Conservation (phyloP, 2,329 filamentous ascomycete genomes). For the Trichoderma sp. region DNA sequence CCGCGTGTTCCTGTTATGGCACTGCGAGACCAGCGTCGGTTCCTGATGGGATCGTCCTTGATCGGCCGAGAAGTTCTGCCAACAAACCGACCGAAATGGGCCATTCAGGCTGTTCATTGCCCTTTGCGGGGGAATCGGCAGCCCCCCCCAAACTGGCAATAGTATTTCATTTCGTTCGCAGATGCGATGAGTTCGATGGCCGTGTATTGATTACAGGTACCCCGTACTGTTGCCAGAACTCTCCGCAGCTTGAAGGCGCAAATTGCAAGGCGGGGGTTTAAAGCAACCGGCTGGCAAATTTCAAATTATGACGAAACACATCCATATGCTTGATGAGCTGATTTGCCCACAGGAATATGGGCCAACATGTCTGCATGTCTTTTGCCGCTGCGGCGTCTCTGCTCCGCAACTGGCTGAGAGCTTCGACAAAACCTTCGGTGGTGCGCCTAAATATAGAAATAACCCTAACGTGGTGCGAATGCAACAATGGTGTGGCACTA, state of each 20-base stretch:
- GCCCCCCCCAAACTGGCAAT: background rate
- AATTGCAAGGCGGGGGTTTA: background rate
- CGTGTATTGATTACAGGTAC: too few species aligned
- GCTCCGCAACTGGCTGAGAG: conserved; percentile 9
- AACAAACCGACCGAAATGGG: background rate
- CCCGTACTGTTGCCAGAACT: background rate
- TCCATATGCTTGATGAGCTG: background rate
- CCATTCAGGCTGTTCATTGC: background rate
- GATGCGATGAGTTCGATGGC: background rate
- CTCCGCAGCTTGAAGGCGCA: background rate
- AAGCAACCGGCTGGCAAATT: background rate
- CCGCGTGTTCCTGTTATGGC: background rate
- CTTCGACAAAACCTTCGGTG: conserved; percentile 16
- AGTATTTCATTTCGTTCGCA: background rate
- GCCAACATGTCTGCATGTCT: background rate
- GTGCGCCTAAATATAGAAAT: conserved; percentile 17
- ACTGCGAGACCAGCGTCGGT: background rate
- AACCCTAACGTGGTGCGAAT: conserved; percentile 4
- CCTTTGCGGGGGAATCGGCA: background rate
- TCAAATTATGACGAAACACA: background rate
- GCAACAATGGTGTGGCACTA: conserved; percentile 13
- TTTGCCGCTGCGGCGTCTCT: conserved; percentile 4
- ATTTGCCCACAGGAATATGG: background rate
- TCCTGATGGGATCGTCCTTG: background rate
- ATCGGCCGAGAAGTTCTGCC: background rate